Percentiles rank a stretch among this genome's conserved stretches.
These are phyloP conservation scores for Mikania micrantha DNA, from an alignment of 129 eudicot genomes.

Conservation along the genomic window DNA sequence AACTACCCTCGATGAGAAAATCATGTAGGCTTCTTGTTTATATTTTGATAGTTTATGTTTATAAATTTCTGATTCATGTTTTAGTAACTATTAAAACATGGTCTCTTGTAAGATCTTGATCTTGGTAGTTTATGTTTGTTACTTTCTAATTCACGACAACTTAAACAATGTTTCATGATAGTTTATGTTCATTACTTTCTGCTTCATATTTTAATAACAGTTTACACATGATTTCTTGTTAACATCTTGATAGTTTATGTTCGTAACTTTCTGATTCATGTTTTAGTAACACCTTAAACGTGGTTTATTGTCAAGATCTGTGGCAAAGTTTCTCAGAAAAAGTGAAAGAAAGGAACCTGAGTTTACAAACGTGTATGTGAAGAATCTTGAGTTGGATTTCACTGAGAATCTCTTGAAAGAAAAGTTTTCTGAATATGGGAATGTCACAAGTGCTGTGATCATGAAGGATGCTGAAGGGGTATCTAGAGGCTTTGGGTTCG, in stretches of 20 bases:
- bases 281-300: background rate
- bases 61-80: background rate
- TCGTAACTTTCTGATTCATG: background rate
- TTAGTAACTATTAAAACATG: background rate
- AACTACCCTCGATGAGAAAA: conserved; percentile 32
- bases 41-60: background rate
- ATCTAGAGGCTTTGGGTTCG: conserved; percentile 55
- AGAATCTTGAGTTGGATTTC: conserved; percentile 32
- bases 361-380: conserved; percentile 47
- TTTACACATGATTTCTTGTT: conserved; percentile 1
- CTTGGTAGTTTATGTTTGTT: background rate
- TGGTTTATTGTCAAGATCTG: conserved; percentile 33
- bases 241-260: background rate
- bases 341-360: conserved; percentile 38
- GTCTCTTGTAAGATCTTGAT: conserved; percentile 11
- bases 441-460: conserved; percentile 32
- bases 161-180: background rate
- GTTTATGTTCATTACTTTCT: background rate
- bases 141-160: background rate
- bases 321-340: conserved; percentile 45
- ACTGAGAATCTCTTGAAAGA: conserved; percentile 37
- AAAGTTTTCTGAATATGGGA: conserved; percentile 45
- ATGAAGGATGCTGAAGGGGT: conserved; percentile 39
- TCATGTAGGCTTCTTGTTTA: conserved; percentile 26
- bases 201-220: background rate